Evolutionary conservation across 352 stramenopile genomes (phyloP).

Genomic region (Phytopythium ostracodes): DNA sequence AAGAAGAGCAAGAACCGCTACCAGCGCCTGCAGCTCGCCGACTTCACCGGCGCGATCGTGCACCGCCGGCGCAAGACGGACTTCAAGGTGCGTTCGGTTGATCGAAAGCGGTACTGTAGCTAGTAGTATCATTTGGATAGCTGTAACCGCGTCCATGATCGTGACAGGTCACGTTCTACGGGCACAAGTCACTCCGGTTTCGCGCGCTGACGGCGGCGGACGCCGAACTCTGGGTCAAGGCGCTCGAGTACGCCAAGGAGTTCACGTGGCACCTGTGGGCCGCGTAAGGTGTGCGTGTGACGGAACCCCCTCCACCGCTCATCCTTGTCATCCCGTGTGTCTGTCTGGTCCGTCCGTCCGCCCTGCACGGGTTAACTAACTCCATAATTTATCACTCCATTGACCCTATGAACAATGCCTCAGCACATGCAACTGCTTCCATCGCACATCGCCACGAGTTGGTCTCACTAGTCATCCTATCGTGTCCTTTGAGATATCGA

Average conservation of each 20-base stretch:
- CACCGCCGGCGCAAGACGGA: slow-evolving; percentile 15
- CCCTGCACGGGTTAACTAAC: too few relatives aligned
- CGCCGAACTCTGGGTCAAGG: slow-evolving; percentile 22
- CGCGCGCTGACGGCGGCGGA: slow-evolving; percentile 12
- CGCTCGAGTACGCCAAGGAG: slow-evolving; percentile 32
- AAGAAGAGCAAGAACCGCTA: slow-evolving; percentile 19
- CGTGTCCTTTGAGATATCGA: not conserved
- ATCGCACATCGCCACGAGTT: not conserved
- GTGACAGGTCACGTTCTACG: slow-evolving; percentile 20
- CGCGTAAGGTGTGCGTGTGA: not conserved
- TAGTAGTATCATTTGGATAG: too few relatives aligned
- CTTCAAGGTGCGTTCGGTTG: slow-evolving; percentile 20
- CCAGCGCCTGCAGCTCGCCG: slow-evolving; percentile 13
- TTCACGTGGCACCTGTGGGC: slow-evolving; percentile 20
- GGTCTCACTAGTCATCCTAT: not conserved
- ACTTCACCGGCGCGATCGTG: slow-evolving; percentile 22
- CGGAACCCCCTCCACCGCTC: not conserved
- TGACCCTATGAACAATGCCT: too few relatives aligned
- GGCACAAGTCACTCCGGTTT: slow-evolving; percentile 19
- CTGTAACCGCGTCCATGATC: too few relatives aligned
- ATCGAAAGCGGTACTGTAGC: not conserved
- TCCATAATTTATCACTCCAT: slow-evolving; percentile 5
- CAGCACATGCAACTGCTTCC: too few relatives aligned
- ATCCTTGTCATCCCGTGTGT: not conserved
- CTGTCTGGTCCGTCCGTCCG: not conserved